Evolutionary conservation across 1,284 basidiomycete genomes (phyloP).

Genomic region (Naganishia sp.): DNA sequence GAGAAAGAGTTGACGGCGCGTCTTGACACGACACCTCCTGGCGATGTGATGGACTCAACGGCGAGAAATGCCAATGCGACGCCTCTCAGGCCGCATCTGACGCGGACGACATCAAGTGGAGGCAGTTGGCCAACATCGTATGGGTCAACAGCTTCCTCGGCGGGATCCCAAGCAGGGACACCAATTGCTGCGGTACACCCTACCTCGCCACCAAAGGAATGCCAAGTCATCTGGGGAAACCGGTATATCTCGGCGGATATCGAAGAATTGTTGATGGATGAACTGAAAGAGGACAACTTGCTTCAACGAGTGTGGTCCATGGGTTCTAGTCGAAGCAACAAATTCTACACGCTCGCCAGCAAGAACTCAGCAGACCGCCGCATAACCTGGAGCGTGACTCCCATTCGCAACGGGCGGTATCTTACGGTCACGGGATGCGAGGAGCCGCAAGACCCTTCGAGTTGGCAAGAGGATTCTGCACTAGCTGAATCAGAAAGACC

Average conservation of each 20-base stretch:
- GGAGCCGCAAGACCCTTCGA: neutral
- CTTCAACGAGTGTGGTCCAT: constrained; percentile 10
- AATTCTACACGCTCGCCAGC: constrained; percentile 11
- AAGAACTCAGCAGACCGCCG: constrained; percentile 5
- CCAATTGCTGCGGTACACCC: no score
- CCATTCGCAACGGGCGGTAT: constrained; percentile 5
- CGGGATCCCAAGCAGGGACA: no score
- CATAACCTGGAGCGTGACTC: constrained; percentile 9
- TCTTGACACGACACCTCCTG: no score
- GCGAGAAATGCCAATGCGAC: no score
- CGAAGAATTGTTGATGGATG: constrained; percentile 1
- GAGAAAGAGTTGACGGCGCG: no score
- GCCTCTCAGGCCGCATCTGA: constrained; percentile 1
- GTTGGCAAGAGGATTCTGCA: neutral
- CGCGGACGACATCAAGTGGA: neutral
- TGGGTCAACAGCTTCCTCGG: constrained; percentile 9
- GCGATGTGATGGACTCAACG: no score
- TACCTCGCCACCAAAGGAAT: neutral
- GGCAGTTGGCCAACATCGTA: constrained; percentile 20
- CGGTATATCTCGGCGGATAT: constrained; percentile 10
- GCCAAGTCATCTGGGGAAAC: constrained; percentile 13
- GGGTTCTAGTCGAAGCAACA: constrained; percentile 2
- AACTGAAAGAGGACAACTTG: neutral
- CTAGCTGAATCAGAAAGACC: neutral
- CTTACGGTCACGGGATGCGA: neutral